Evolutionary conservation across 2,329 filamentous ascomycete species (phyloP), one percentile per base, ranked within the genome.

Genomic region (Blumeria graminis): DNA sequence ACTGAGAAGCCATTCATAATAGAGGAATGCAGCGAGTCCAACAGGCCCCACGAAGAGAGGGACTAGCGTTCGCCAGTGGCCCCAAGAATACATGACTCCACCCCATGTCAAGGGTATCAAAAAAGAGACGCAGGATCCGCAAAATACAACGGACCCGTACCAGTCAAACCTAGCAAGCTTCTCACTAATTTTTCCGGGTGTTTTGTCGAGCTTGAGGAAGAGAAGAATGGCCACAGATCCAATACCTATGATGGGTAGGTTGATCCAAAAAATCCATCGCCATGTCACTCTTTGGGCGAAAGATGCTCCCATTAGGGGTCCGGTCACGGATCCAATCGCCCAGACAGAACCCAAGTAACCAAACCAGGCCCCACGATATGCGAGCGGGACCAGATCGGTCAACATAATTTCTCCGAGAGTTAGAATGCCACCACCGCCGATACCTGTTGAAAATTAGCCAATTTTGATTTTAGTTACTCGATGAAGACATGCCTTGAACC

Each of bases 61-160:
- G 0, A 81, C 71, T 1, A 86, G 68, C 0, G 78, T 81, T 1
- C 72, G 71, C 72, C 76, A 82, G 3, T 73, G 78, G 48, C 68
- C 64, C 82, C 81, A 86, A 0, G 72, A 63, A 63, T 82, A 84
- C 68, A 80, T 76, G 8, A 82, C 72, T 39, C 80, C 81, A 9
- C 62, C 82, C 71, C 78, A 81, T 1, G 78, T 80, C 3, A 83
- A 64, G 0, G 77, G 76, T 48, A 82, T 77, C 43, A 83, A 66
- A 62, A 83, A 76, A 22, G 73, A 74, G 0, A 77, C 78, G 11
- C 73, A 71, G 13, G 75, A 75, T 11, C 69, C 74, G 16, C 82
- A 70, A 63, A 86, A 84, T 3, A 86, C 63, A 0, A 74, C 60
- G 4, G 75, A 73, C 1, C 82, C 82, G 35, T 77, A 56, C 73